Base-by-base conservation (phyloP, 345 rosid species). In the Bruguiera sexangula region DNA sequence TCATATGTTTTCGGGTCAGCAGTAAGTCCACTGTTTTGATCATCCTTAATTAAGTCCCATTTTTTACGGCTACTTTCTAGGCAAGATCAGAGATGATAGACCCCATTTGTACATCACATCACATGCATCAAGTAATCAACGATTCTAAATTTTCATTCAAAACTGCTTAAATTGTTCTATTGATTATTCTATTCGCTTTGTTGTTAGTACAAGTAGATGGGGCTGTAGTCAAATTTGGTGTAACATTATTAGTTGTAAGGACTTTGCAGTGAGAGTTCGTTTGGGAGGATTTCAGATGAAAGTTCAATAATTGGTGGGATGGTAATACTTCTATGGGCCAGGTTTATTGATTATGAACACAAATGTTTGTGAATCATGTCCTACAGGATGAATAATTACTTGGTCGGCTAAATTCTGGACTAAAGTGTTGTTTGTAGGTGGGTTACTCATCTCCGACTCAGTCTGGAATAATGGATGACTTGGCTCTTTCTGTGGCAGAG, bases 361-460 rank as follows among this genome's bases (percentile, higher is more conserved):
- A 15, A 43, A 43, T 43, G 50, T 43, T 43, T 43, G 18, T 13
- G 19, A 43, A 39, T 36, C 29, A 46, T 21, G 60, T 53, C 5
- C 13, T 21, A 19, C n/a, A 19, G 43, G 24, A 46, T 46, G 32
- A 46, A 22, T 63, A 39, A 29, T 27, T 11, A 6, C 13, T 16
- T 19, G 39, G 26, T 58, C 27, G 43, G 43, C 19, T 46, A 37
- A 46, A 2, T 46, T 55, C 16, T 52, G 30, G 48, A 43, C 39
- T 29, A 48, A 67, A 48, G 54, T 76, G 46, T 55, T 63, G 7
- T 50, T 70, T 73, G 69, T 78, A 93, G 98, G 60, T 90, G 68
- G 96, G 96, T 62, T 93, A 84, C 77, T 90, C 98, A 36, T 93
- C 98, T 65, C 98, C 98, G 69, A 86, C 89, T 73, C 88, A 90